Base-by-base conservation (phyloP, 306 rosid genomes). In the Hippophae tibetana region DNA sequence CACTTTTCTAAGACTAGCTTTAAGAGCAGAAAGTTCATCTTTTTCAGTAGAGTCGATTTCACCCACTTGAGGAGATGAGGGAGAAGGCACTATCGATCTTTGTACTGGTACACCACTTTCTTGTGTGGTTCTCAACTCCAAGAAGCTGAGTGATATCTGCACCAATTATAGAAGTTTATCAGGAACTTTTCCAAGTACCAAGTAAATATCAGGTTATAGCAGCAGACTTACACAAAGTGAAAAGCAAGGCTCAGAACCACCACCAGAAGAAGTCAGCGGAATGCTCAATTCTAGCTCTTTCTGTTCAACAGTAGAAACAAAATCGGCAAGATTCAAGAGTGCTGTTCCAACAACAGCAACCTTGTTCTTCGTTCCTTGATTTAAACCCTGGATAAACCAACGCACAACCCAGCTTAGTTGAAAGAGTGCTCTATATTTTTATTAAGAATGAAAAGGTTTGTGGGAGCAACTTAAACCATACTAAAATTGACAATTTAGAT, bases 1-100 rank as follows among this genome's bases (percentile, higher is more conserved):
- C 7, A 93, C 99, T 74, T 93, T 89, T 69, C 90, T 78, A 57
- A 93, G 89, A 58, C 99, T 94, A 14, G 99, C 99, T 84, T 89
- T 93, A 48, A 93, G 82, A 3, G 97, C 94, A 47, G 99, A 93
- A 70, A 89, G 76, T 61, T 88, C 99, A 13, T 89, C 99, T 73
- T 89, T 93, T 68, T 89, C 97, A 18, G 68, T 62, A 43, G 82
- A 62, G 43, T 57, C 65, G 67, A 70, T 52, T 47, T 84, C 99
- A n/a, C 85, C 86, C 3, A 77, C 41, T 56, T 65, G 85, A 9
- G 83, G 47, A 43, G 83, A 78, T 18, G 87, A 88, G 42, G 75
- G 43, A 54, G 68, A 71, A 54, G 95, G 81, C n/a, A 82, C 71
- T n/a, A 84, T 60, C 10, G 93, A 72, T 74, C 83, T 84, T 47